Conservation (phyloP, 2,329 filamentous ascomycete genomes). For the Stagonosporopsis vannaccii region DNA sequence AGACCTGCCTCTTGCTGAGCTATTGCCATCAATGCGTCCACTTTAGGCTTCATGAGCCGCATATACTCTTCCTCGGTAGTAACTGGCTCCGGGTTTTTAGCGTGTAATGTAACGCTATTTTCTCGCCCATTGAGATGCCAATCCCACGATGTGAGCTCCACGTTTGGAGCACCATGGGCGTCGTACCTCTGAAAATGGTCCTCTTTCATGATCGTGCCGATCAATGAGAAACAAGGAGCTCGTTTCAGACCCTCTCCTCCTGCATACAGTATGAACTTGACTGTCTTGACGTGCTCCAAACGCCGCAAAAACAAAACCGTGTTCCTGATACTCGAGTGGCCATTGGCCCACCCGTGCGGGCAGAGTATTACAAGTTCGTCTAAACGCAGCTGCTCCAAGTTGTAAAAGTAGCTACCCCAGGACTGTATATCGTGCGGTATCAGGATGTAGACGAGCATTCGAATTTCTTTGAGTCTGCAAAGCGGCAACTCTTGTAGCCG, state of each 20-base stretch:
- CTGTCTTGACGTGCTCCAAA: conserved; percentile 40
- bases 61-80: conserved; percentile 50
- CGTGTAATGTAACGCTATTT: conserved; percentile 42
- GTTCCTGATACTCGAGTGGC: conserved; percentile 30
- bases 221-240: conserved; percentile 41
- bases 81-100: conserved; percentile 32
- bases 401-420: conserved; percentile 46
- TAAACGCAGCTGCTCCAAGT: conserved; percentile 34
- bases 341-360: conserved; percentile 27
- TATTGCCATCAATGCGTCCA: conserved; percentile 42
- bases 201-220: conserved; percentile 51
- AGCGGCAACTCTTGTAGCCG: not conserved
- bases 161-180: conserved; percentile 31
- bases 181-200: conserved; percentile 53
- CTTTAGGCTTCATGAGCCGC: conserved; percentile 45
- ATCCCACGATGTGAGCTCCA: conserved; percentile 50
- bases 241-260: not conserved
- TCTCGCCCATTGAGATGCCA: conserved; percentile 44
- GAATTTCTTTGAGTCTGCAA: conserved; percentile 32
- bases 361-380: conserved; percentile 34
- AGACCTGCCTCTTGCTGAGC: not conserved
- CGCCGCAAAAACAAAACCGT: conserved; percentile 44
- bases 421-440: conserved; percentile 23
- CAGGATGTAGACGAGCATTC: conserved; percentile 40
- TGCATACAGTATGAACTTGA: conserved; percentile 46